Base-by-base conservation (phyloP, 2,329 filamentous ascomycete species). In the Phyllosticta ampelicida region DNA sequence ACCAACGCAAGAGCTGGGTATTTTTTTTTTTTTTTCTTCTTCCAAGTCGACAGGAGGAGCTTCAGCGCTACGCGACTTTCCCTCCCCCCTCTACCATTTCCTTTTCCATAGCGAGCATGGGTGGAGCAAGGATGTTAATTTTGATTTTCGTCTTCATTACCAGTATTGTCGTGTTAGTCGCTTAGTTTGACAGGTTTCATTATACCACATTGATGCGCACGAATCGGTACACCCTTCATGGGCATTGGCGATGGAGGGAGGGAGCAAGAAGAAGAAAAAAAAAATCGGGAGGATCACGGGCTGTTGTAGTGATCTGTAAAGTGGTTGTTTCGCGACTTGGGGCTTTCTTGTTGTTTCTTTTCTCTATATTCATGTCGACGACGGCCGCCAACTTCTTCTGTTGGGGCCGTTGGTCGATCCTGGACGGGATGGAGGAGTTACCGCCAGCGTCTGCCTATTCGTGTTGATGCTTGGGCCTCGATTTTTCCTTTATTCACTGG, bases 201-300 rank as follows among this genome's bases (percentile, higher is more conserved):
- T 58, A 58, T 58, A 58, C 56, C 56, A 58, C 56, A 58, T 58
- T 58, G 56, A 58, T 54, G 56, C 53, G 55, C 55, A 58, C 55
- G 55, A 58, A 58, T 52, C 56, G 54, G 44, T 54, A 58, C 53
- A 58, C 54, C 56, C 56, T 50, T 54, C 20, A 44, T 19, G 16
- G 56, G 13, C 51, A 29, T 49, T 28, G 51, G 19, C 48, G 48
- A 21, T 20, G 29, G 26, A 18, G 4, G 36, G 10, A 36, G 20
- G 44, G 16, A 16, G 11, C 9, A 44, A 5, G 16, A 44, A 6
- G 36, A 44, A 44, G 36, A 44, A 44, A 16, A 36, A 36, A 44
- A 44, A 44, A 44, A 44, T 44, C 6, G 36, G 23, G 36, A 44
- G 36, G 36, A 44, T n/a, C 36, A 44, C 36, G 36, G 36, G 36